A percentile compares a stretch with the other conserved stretches of the same genome.
Evolutionary conservation across 805 yeast genomes (phyloP).

Genomic region (Pichia pseudocactophila): DNA sequence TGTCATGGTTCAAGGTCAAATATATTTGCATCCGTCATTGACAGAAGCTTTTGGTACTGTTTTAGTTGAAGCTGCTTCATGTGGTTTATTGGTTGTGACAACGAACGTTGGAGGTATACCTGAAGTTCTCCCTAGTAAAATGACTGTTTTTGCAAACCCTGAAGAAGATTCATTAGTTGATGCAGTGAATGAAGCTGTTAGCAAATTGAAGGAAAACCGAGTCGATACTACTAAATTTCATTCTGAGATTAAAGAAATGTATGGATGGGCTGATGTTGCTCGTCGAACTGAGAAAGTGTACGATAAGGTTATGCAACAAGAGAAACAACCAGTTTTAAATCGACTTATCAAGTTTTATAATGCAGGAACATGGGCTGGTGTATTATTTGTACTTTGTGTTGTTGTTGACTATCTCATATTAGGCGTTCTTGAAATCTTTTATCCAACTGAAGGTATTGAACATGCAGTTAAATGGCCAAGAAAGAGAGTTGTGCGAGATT

Average conservation of each 20-base stretch:
- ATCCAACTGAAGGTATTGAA: conserved; percentile 67
- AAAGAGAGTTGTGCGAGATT: neutral
- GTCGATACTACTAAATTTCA: conserved; percentile 76
- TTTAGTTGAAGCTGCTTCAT: conserved; percentile 93
- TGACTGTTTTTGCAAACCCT: conserved; percentile 88
- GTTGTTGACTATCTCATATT: conserved; percentile 69
- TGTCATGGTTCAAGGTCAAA: conserved; percentile 88
- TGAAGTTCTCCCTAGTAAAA: conserved; percentile 85
- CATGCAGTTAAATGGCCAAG: conserved; percentile 72
- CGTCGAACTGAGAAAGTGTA: conserved; percentile 78
- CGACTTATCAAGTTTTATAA: conserved; percentile 57
- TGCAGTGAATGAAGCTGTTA: conserved; percentile 65
- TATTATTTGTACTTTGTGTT: conserved; percentile 68
- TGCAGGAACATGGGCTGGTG: conserved; percentile 81
- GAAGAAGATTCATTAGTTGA: conserved; percentile 74
- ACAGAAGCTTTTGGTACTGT: conserved; percentile 99
- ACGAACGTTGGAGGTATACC: conserved; percentile 97
- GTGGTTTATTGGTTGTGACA: conserved; percentile 88
- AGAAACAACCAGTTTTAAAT: conserved; percentile 35
- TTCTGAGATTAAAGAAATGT: conserved; percentile 67
- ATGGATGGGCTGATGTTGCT: conserved; percentile 90
- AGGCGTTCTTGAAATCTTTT: conserved; percentile 55
- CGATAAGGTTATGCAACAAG: conserved; percentile 29
- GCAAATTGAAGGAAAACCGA: conserved; percentile 41
- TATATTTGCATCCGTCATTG: conserved; percentile 84